These are phyloP conservation scores for Blastomyces silverae DNA, from an alignment of 2,329 filamentous ascomycete species.

Conservation along the genomic window DNA sequence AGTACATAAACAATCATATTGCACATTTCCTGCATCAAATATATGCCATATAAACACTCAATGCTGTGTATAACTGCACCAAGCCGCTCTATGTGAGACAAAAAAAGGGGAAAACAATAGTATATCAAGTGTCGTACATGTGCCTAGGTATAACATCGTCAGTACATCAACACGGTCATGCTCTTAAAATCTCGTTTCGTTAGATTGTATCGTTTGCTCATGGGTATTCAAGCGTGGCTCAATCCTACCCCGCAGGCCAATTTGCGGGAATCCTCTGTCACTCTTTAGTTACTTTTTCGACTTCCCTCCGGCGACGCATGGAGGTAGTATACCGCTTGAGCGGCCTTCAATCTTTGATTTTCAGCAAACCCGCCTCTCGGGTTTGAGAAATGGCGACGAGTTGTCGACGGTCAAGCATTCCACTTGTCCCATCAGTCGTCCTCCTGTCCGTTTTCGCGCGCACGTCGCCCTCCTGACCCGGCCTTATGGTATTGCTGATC, in stretches of 20 bases:
- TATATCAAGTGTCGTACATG: neutral
- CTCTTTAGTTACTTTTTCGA: neutral
- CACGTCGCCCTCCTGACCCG: neutral
- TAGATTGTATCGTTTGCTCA: neutral
- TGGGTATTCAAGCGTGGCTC: neutral
- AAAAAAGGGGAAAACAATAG: neutral
- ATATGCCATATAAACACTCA: neutral
- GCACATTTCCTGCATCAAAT: neutral
- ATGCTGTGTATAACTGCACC: neutral
- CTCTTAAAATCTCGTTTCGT: neutral
- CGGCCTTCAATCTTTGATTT: neutral
- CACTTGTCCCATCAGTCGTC: neutral
- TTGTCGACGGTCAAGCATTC: conserved; percentile 22
- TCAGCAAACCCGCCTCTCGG: neutral
- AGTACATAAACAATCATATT: no score
- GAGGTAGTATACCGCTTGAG: neutral
- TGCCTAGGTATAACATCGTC: neutral
- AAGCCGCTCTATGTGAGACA: neutral
- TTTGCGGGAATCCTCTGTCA: neutral
- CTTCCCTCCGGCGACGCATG: neutral
- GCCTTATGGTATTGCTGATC: neutral
- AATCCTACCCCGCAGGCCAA: neutral
- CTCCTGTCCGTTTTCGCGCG: neutral
- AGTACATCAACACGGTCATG: neutral
- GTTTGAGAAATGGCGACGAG: conserved; percentile 25